phyloP scores from a whole-genome alignment of 306 rosid species.

The Parietaria judaica region DNA sequence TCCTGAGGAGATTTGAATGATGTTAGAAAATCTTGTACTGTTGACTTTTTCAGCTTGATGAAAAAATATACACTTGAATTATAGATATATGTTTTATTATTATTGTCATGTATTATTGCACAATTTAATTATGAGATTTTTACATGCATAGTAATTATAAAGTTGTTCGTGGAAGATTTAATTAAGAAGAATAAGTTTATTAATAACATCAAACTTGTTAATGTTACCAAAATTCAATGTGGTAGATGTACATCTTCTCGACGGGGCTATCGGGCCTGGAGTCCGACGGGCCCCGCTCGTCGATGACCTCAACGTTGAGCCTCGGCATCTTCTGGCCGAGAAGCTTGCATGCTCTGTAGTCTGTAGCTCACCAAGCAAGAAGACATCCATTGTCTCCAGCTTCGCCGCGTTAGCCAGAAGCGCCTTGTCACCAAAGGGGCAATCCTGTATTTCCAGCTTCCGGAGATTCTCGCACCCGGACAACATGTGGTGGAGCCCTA shows the following conservation, averaged over 20 bases:
- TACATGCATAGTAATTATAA: too few species aligned
- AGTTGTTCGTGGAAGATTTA: too few species aligned
- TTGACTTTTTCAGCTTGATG: too few species aligned
- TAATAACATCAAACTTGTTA: too few species aligned
- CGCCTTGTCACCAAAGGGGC: conserved; percentile 97
- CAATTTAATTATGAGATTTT: too few species aligned
- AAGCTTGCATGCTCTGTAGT: conserved; percentile 91
- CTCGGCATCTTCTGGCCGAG: conserved; percentile 80
- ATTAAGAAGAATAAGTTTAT: too few species aligned
- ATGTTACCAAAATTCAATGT: too few species aligned
- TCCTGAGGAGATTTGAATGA: too few species aligned
- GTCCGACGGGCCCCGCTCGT: conserved; percentile 83
- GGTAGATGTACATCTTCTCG: conserved; percentile 81
- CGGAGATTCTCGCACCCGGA: conserved; percentile 93
- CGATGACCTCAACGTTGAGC: conserved; percentile 93
- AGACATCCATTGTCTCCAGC: conserved; percentile 99
- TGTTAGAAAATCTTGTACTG: neutral
- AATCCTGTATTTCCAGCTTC: conserved; percentile 97
- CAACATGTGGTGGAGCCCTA: conserved; percentile 82
- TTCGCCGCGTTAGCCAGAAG: conserved; percentile 97
- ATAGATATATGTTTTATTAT: too few species aligned
- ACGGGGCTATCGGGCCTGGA: conserved; percentile 70
- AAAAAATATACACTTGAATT: too few species aligned
- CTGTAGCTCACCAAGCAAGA: conserved; percentile 86
- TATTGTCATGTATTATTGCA: too few species aligned